A percentile compares a stretch with the other conserved stretches of the same genome.
These are phyloP conservation scores for Diaporthe destruens DNA, from an alignment of 2,329 filamentous ascomycete species.

Conservation along the genomic window DNA sequence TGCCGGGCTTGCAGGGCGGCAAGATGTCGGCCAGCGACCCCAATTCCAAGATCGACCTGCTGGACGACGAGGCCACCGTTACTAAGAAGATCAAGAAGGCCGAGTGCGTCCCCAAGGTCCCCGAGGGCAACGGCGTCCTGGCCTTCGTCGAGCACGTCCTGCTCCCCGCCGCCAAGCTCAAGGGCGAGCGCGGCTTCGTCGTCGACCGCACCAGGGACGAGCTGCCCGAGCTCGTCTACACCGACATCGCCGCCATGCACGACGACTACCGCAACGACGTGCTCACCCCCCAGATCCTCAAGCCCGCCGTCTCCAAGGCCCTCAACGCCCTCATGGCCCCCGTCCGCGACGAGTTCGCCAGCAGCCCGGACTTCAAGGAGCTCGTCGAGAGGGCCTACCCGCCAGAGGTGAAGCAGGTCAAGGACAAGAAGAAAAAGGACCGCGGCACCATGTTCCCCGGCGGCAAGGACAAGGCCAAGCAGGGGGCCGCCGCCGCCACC, in stretches of 20 bases:
- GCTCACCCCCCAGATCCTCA: constrained; percentile 87
- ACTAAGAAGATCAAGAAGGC: constrained; percentile 90
- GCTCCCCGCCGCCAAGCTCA: constrained; percentile 79
- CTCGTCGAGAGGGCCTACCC: constrained; percentile 86
- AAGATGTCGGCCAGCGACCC: constrained; percentile 83
- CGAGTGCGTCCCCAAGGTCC: constrained; percentile 78
- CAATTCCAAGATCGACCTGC: constrained; percentile 91
- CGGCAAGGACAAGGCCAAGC: constrained; percentile 33
- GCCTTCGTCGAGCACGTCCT: constrained; percentile 90
- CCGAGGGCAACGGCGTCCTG: constrained; percentile 89
- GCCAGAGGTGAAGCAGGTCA: constrained; percentile 73
- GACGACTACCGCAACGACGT: constrained; percentile 85
- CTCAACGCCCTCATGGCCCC: constrained; percentile 81
- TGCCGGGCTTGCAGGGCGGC: constrained; percentile 81
- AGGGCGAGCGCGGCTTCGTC: constrained; percentile 71
- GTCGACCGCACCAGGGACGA: constrained; percentile 75
- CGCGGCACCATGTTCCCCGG: constrained; percentile 76
- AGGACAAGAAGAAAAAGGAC: constrained; percentile 83
- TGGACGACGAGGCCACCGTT: constrained; percentile 81
- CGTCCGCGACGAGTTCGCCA: constrained; percentile 77
- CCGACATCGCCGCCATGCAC: constrained; percentile 78
- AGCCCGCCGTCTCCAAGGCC: constrained; percentile 82
- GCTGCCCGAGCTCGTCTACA: constrained; percentile 82
- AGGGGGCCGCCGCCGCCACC: background rate
- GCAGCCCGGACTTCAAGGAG: constrained; percentile 78